phyloP scores from a whole-genome alignment of 1,284 basidiomycete genomes.

The Thelephora terrestris region DNA sequence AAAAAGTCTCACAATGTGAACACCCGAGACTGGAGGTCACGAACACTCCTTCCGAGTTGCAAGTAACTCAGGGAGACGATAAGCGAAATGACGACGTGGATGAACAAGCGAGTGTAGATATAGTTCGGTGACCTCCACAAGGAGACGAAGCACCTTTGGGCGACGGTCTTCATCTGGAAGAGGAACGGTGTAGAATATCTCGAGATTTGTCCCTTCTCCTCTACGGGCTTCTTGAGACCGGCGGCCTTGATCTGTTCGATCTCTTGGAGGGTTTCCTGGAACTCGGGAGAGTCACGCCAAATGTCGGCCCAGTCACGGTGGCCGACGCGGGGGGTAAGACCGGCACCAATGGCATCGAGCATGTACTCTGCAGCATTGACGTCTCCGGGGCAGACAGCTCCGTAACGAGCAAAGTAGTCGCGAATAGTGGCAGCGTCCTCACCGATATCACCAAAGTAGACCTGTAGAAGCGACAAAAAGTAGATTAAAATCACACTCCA shows the following conservation, averaged over 20 bases:
- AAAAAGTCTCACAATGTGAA: slow-evolving; percentile 54
- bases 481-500: slow-evolving; percentile 8
- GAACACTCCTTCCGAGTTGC: slow-evolving; percentile 54
- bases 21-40: slow-evolving; percentile 77
- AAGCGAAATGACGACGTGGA: slow-evolving; percentile 67
- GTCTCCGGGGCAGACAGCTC: slow-evolving; percentile 52
- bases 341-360: slow-evolving; percentile 30
- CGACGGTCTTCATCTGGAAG: slow-evolving; percentile 72
- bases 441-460: slow-evolving; percentile 77
- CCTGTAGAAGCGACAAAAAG: slow-evolving; percentile 23
- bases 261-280: slow-evolving; percentile 20
- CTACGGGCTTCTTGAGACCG: slow-evolving; percentile 15
- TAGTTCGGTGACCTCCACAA: slow-evolving; percentile 82
- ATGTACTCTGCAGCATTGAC: slow-evolving; percentile 32
- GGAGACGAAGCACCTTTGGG: slow-evolving; percentile 63
- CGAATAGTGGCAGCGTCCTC: slow-evolving; percentile 49
- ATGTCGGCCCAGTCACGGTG: slow-evolving; percentile 56
- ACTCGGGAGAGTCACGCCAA: slow-evolving; percentile 44
- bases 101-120: slow-evolving; percentile 75
- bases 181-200: slow-evolving; percentile 63
- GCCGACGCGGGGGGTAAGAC: slow-evolving; percentile 37
- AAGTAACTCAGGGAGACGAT: slow-evolving; percentile 82
- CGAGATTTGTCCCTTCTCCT: slow-evolving; percentile 13
- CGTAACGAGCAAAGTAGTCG: slow-evolving; percentile 60
- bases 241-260: slow-evolving; percentile 26